phyloP scores from a whole-genome alignment of 805 yeast species.

The Candida orba region DNA sequence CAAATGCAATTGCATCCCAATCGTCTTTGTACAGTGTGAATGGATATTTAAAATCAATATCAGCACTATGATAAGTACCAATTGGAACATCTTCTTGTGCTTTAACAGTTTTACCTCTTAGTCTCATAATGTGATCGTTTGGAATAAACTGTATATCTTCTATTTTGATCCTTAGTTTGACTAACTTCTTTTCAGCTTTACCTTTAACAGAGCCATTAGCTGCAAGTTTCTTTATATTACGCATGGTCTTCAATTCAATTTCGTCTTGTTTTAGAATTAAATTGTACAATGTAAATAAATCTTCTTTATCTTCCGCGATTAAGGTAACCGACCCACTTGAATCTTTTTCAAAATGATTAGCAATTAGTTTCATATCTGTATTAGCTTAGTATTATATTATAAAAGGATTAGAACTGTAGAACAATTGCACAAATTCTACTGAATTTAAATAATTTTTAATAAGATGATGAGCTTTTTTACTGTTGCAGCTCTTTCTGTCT shows the following conservation, averaged over 20 bases:
- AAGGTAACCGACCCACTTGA: conserved; percentile 58
- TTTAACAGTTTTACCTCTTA: conserved; percentile 68
- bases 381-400: no score
- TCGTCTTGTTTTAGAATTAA: conserved; percentile 71
- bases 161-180: conserved; percentile 53
- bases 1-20: conserved; percentile 72
- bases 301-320: conserved; percentile 84
- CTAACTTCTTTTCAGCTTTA: conserved; percentile 43
- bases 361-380: conserved; percentile 48
- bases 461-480: background rate
- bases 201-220: conserved; percentile 9
- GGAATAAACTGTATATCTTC: conserved; percentile 75
- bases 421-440: no score
- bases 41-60: conserved; percentile 60
- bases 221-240: conserved; percentile 44
- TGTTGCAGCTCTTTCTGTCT: background rate
- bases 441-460: background rate
- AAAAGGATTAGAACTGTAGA: no score
- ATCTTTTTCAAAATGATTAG: conserved; percentile 47
- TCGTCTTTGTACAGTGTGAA: conserved; percentile 65
- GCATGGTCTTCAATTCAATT: conserved; percentile 57
- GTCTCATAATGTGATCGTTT: conserved; percentile 64
- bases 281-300: conserved; percentile 83
- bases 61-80: conserved; percentile 85
- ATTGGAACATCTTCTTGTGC: conserved; percentile 69